Percentiles rank a stretch among this genome's conserved stretches.
phyloP scores from a whole-genome alignment of 345 rosid species.

The Camelina sativa region DNA sequence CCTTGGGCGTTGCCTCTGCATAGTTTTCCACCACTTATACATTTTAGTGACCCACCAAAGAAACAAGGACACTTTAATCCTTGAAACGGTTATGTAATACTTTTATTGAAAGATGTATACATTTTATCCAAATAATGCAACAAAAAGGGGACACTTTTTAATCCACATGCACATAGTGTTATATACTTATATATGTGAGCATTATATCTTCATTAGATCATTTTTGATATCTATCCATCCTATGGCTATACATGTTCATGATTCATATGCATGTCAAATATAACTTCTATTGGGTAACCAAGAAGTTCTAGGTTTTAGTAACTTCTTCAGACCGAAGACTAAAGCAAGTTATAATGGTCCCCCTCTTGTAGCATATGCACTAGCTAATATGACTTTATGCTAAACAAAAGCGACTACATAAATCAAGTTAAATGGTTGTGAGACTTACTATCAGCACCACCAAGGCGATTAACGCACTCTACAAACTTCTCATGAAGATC shows the following conservation, averaged over 20 bases:
- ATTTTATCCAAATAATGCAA: slow-evolving; percentile 5
- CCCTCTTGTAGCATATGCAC: background rate
- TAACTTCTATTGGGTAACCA: background rate
- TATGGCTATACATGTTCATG: slow-evolving; percentile 7
- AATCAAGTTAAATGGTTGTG: background rate
- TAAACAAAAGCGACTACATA: slow-evolving; percentile 11
- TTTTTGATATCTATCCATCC: background rate
- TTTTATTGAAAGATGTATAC: background rate
- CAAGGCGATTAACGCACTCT: slow-evolving; percentile 73
- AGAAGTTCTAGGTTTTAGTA: background rate
- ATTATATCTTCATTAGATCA: background rate
- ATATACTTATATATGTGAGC: background rate
- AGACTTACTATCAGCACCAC: slow-evolving; percentile 76
- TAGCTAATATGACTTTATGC: slow-evolving; percentile 21
- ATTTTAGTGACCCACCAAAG: slow-evolving; percentile 25
- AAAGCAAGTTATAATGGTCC: slow-evolving; percentile 7
- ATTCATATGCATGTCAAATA: slow-evolving; percentile 24
- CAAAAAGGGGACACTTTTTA: slow-evolving; percentile 7
- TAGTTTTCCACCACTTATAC: slow-evolving; percentile 31
- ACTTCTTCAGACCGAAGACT: background rate
- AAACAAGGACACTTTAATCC: slow-evolving; percentile 19
- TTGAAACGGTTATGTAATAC: background rate
- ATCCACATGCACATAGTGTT: slow-evolving; percentile 16
- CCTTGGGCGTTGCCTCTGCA: slow-evolving; percentile 92
- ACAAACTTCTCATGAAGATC: slow-evolving; percentile 92